These are phyloP conservation scores for Rhinocladiella mackenziei DNA, from an alignment of 2,329 filamentous ascomycete genomes.

Conservation along the genomic window DNA sequence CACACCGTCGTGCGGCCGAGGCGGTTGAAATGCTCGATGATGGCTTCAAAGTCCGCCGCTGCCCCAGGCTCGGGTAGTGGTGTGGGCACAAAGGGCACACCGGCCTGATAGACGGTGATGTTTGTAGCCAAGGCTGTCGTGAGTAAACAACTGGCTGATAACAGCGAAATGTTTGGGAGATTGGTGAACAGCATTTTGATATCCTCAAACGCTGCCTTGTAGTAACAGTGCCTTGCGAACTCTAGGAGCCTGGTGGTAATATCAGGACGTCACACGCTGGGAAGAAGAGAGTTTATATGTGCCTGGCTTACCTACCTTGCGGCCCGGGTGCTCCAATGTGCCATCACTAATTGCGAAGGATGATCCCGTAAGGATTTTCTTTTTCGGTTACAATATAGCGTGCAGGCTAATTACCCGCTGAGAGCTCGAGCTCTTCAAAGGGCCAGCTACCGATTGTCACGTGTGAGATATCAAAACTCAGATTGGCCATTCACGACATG, in stretches of 20 bases:
- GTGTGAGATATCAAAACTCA: not conserved
- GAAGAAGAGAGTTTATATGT: too few relatives aligned
- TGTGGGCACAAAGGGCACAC: conserved; percentile 29
- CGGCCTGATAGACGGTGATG: conserved; percentile 25
- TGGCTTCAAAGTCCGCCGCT: conserved; percentile 29
- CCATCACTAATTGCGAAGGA: too few relatives aligned
- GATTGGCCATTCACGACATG: too few relatives aligned
- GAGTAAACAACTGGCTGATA: not conserved
- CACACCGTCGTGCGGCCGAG: conserved; percentile 44
- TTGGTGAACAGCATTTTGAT: not conserved
- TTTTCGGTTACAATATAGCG: too few relatives aligned
- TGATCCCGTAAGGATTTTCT: too few relatives aligned
- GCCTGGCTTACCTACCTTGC: too few relatives aligned
- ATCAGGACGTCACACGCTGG: too few relatives aligned
- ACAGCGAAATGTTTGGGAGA: not conserved
- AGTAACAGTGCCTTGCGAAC: too few relatives aligned
- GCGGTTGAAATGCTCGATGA: conserved; percentile 43
- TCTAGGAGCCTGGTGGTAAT: too few relatives aligned
- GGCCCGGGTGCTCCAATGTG: too few relatives aligned
- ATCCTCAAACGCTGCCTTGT: too few relatives aligned
- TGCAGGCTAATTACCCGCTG: too few relatives aligned
- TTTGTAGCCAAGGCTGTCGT: conserved; percentile 17
- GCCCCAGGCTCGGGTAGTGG: conserved; percentile 29
- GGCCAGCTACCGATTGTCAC: not conserved
- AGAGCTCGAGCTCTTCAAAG: not conserved